These are phyloP conservation scores for Fusarium mexicanum DNA, from an alignment of 2,329 filamentous ascomycete genomes.

Conservation along the genomic window DNA sequence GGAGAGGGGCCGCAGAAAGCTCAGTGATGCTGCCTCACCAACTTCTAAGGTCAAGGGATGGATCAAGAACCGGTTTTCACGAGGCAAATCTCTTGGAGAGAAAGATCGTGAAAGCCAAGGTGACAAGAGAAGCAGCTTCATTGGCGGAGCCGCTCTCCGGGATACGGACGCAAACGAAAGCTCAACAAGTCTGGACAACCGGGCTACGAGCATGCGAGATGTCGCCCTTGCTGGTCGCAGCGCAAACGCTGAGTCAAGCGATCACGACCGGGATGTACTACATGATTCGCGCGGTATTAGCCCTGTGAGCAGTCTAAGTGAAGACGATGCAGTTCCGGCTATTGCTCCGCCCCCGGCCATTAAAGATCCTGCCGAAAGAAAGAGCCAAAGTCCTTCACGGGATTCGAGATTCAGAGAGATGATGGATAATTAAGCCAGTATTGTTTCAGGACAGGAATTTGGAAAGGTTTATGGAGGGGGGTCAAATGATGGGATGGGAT, in stretches of 20 bases:
- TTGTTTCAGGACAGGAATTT: neutral
- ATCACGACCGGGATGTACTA: constrained; percentile 15
- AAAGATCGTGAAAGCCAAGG: constrained; percentile 51
- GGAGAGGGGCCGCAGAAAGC: constrained; percentile 30
- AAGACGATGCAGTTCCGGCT: constrained; percentile 25
- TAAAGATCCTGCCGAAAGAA: constrained; percentile 46
- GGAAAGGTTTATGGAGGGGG: neutral
- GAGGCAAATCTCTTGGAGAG: constrained; percentile 53
- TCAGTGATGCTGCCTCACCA: constrained; percentile 43
- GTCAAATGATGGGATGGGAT: neutral
- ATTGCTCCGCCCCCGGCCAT: constrained; percentile 54
- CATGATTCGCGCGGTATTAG: constrained; percentile 51
- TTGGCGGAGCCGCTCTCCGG: constrained; percentile 61
- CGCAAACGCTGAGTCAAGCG: constrained; percentile 35
- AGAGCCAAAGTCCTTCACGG: constrained; percentile 62
- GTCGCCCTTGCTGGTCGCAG: constrained; percentile 57
- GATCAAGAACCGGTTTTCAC: constrained; percentile 64
- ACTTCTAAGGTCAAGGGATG: constrained; percentile 61
- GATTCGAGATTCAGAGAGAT: constrained; percentile 70
- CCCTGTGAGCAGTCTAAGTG: constrained; percentile 49
- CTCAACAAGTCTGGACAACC: constrained; percentile 54
- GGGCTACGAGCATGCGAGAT: constrained; percentile 56
- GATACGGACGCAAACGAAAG: constrained; percentile 57
- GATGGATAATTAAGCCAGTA: constrained; percentile 49
- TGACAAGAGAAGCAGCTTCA: constrained; percentile 54